Base-by-base conservation (phyloP, 805 yeast genomes). In the Barnettozyma siamensis region DNA sequence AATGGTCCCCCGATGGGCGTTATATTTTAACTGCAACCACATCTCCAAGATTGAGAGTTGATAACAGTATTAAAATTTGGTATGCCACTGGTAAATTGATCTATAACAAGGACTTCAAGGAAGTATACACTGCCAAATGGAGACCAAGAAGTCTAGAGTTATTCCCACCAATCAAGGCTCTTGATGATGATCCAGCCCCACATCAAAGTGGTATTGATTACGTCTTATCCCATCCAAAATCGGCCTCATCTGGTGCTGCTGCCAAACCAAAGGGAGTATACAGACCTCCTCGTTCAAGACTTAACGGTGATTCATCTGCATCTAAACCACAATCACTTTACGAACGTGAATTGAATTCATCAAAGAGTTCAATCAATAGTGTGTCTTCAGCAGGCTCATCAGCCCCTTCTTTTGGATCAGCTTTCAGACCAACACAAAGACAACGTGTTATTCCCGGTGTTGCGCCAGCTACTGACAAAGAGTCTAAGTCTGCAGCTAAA, bases 1-100 rank as follows among this genome's bases (percentile, higher is more conserved):
- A 86, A 62, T 93, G 99, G 99, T 81, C 94, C 2, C 99, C 99
- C 9, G 95, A 93, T 65, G 98, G 99, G 30, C 80, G 93, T 57
- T 88, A 74, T 58, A 79, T 93, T 43, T 67, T 93, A 62, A 91
- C 98, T 13, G 98, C 99, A 16, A 94, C 98, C 5, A 93, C 98
- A 0, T 80, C 96, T 17, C 99, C 99, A 49, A 76, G 99, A 55
- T 75, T 93, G 54, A 80, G 99, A 58, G 99, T 93, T 32, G 99
- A 94, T 65, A 93, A 93, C 62, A 91, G 97, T 45, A 80, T 83
- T 53, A 86, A 87, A 64, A 72, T 93, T 54, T 93, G 98, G 96
- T 94, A 93, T 63, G 88, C 80, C 41, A 71, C 80, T 45, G 99
- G 99, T 37, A 76, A 80, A 51, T 73, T 93, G 49, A 72, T 87